phyloP scores from a whole-genome alignment of 257 asterid genomes.

The Capsicum chinense region DNA sequence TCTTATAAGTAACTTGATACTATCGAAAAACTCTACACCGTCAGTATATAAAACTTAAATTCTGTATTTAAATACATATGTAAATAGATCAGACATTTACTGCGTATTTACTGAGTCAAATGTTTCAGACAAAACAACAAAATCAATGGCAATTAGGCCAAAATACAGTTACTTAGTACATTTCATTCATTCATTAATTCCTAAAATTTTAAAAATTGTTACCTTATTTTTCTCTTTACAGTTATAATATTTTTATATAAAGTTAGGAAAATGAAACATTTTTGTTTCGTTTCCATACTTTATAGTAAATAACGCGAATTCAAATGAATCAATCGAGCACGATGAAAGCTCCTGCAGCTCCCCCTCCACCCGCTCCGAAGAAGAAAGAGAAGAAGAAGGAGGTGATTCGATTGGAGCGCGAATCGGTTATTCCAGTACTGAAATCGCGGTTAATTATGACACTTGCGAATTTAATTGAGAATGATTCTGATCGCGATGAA shows the following conservation, averaged over 20 bases:
- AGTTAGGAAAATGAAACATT: background rate
- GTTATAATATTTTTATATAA: constrained; percentile 1
- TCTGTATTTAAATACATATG: background rate
- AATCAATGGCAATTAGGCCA: constrained; percentile 4
- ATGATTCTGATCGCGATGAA: constrained; percentile 79
- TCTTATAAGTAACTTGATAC: too few relatives aligned
- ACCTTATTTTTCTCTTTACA: background rate
- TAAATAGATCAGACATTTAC: background rate
- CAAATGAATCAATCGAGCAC: background rate
- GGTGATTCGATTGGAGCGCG: constrained; percentile 87
- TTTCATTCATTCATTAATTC: constrained; percentile 22
- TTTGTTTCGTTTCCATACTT: background rate
- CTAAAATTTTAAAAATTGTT: background rate
- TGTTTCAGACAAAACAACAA: background rate
- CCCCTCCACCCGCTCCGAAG: background rate
- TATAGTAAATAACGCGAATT: background rate
- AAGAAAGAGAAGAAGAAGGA: constrained; percentile 52
- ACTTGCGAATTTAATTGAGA: constrained; percentile 85
- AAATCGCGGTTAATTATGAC: constrained; percentile 89
- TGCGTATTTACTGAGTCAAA: background rate
- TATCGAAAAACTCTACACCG: too few relatives aligned
- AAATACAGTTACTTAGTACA: background rate
- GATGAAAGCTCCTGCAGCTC: background rate
- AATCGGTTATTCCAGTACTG: constrained; percentile 91
- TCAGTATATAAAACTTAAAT: background rate